A percentile compares a stretch with the other conserved stretches of the same genome.
phyloP scores from a whole-genome alignment of 495 filamentous ascomycete genomes.

The Massariosphaeria phaeospora region DNA sequence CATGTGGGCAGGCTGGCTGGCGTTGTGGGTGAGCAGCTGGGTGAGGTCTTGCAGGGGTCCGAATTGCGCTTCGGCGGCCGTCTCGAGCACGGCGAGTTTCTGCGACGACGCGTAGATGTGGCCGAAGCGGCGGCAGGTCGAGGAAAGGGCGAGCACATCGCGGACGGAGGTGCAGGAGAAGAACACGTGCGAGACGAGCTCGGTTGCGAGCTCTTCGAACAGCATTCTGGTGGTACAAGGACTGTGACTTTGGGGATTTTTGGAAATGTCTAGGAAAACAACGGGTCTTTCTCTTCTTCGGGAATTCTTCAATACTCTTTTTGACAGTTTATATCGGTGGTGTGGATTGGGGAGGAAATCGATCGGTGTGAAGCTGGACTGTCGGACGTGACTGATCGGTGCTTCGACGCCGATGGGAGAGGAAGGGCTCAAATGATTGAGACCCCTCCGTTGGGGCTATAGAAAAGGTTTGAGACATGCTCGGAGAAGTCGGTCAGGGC shows the following conservation, averaged over 20 bases:
- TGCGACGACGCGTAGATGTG: constrained; percentile 50
- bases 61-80: constrained; percentile 54
- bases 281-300: constrained; percentile 14
- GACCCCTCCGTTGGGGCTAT: constrained; percentile 78
- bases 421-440: constrained; percentile 47
- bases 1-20: constrained; percentile 52
- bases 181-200: constrained; percentile 60
- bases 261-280: constrained; percentile 1
- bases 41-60: constrained; percentile 57
- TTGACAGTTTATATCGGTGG: background rate
- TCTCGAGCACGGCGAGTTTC: constrained; percentile 51
- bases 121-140: constrained; percentile 52
- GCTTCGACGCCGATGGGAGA: constrained; percentile 37
- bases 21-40: constrained; percentile 56
- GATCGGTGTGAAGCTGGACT: constrained; percentile 23
- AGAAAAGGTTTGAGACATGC: constrained; percentile 43
- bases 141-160: constrained; percentile 52
- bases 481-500: constrained; percentile 29
- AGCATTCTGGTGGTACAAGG: constrained; percentile 43
- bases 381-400: constrained; percentile 29
- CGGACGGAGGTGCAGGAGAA: constrained; percentile 49
- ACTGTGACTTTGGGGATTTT: constrained; percentile 1
- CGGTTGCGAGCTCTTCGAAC: constrained; percentile 51
- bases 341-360: background rate
- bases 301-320: constrained; percentile 31